Evolutionary conservation across 1,284 basidiomycete genomes (phyloP).

Genomic region (Cutaneotrichosporon dermatis): DNA sequence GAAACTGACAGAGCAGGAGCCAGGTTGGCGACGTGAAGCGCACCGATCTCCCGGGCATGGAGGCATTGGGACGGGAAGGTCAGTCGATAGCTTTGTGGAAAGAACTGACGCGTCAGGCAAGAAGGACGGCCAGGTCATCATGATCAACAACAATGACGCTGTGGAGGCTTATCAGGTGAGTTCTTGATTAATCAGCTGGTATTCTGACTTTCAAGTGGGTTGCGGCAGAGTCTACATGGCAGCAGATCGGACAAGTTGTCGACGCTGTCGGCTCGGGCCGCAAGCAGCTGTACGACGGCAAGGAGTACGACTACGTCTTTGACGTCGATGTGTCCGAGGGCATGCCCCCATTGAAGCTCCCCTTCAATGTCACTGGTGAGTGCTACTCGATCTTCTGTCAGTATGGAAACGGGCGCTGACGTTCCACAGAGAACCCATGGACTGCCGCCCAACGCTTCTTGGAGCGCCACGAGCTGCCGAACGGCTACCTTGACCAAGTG

Average conservation of each 20-base stretch:
- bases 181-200: background rate
- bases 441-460: constrained; percentile 85
- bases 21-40: constrained; percentile 92
- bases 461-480: constrained; percentile 73
- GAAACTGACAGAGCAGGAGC: constrained; percentile 50
- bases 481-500: constrained; percentile 81
- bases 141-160: constrained; percentile 71
- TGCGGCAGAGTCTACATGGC: constrained; percentile 63
- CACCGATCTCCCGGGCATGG: constrained; percentile 75
- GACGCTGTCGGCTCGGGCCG: constrained; percentile 82
- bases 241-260: constrained; percentile 92
- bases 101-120: constrained; percentile 57
- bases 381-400: background rate
- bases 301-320: constrained; percentile 98
- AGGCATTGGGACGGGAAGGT: constrained; percentile 72
- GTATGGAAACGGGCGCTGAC: background rate
- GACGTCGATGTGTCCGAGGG: constrained; percentile 96
- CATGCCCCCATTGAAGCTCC: constrained; percentile 85
- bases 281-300: constrained; percentile 83
- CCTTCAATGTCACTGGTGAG: constrained; percentile 82
- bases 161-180: constrained; percentile 75
- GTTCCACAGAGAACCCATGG: constrained; percentile 77
- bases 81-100: constrained; percentile 22
- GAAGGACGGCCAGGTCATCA: constrained; percentile 86
- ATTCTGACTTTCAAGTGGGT: constrained; percentile 63